Base-by-base conservation (phyloP, 805 yeast species). In the Saccharomycopsis amapae region DNA sequence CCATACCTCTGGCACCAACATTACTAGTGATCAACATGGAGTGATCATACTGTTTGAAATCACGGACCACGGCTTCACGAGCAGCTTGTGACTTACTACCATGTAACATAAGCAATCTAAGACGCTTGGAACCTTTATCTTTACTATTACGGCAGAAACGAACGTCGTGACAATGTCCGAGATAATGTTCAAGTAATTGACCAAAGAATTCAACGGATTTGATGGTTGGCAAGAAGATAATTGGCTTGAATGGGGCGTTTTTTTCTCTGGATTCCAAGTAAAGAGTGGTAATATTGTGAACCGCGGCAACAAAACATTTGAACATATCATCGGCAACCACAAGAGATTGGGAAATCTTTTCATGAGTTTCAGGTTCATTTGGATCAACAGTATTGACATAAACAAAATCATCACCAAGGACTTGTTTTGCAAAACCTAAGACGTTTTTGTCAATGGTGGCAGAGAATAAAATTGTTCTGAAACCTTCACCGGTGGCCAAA, bases 1-100 rank as follows among this genome's bases (percentile, higher is more conserved):
- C 97, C 82, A 90, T 80, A 55, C 97, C 97, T 66, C 97, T 79
- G 12, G 97, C 96, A 51, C 89, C 94, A 49, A 90, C 97, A 18
- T 40, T 95, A 5, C 96, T 85, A 46, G 90, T 81, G 45, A 90
- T 76, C 47, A 90, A 70, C 38, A 89, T 59, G 46, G 86, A 84
- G 24, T 62, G 48, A 22, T 59, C 56, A 13, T 69, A 55, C 45
- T 57, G 59, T 53, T 79, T 74, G 68, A 81, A 85, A 30, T 58
- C 58, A 42, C 68, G 69, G 31, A 84, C 77, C 22, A 77, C 63
- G 50, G 68, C 65, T 51, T 81, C 83, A 61, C 97, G 79, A 38
- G 68, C 72, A 22, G 69, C 67, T 65, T 86, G 95, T 24, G 81
- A 62, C 62, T 84, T 65, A 58, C 81, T 78, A 44, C 97, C 95